These are phyloP conservation scores for Calonectria montana DNA, from an alignment of 2,329 filamentous ascomycete species.

Conservation along the genomic window DNA sequence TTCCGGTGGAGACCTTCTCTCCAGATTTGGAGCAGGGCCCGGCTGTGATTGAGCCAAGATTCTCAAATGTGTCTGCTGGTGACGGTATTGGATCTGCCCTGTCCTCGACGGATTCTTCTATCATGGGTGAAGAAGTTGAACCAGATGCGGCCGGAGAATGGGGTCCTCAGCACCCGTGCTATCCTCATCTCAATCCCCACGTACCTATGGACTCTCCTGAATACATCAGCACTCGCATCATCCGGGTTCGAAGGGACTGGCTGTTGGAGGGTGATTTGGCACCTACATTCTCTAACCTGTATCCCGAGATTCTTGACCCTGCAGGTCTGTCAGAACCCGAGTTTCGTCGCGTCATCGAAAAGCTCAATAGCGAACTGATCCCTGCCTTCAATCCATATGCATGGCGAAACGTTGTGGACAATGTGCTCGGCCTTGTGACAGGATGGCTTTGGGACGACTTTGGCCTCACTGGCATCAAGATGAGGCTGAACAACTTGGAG, in stretches of 20 bases:
- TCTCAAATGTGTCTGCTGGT: slow-evolving; percentile 61
- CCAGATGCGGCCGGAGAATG: slow-evolving; percentile 81
- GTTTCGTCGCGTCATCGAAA: slow-evolving; percentile 84
- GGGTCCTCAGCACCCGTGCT: slow-evolving; percentile 95
- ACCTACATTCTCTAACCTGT: slow-evolving; percentile 93
- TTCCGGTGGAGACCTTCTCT: slow-evolving; percentile 53
- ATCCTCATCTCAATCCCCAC: slow-evolving; percentile 92
- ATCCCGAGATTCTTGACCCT: slow-evolving; percentile 94
- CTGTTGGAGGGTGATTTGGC: slow-evolving; percentile 89
- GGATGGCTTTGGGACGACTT: slow-evolving; percentile 97
- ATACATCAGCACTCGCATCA: slow-evolving; percentile 84
- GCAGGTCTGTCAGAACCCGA: slow-evolving; percentile 84
- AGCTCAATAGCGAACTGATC: slow-evolving; percentile 81
- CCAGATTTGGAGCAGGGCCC: slow-evolving; percentile 67
- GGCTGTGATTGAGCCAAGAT: slow-evolving; percentile 55
- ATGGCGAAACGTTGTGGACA: slow-evolving; percentile 82
- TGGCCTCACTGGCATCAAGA: slow-evolving; percentile 81
- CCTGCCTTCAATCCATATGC: slow-evolving; percentile 85
- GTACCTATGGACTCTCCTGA: slow-evolving; percentile 82
- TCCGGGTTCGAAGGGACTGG: slow-evolving; percentile 93
- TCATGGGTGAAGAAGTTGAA: slow-evolving; percentile 73
- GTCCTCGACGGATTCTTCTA: slow-evolving; percentile 69
- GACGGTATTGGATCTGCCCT: slow-evolving; percentile 66
- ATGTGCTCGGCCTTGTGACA: slow-evolving; percentile 81
- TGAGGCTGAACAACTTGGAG: slow-evolving; percentile 77